Conservation (phyloP, 2,329 filamentous ascomycete genomes). For the Xylariaceae sp. region DNA sequence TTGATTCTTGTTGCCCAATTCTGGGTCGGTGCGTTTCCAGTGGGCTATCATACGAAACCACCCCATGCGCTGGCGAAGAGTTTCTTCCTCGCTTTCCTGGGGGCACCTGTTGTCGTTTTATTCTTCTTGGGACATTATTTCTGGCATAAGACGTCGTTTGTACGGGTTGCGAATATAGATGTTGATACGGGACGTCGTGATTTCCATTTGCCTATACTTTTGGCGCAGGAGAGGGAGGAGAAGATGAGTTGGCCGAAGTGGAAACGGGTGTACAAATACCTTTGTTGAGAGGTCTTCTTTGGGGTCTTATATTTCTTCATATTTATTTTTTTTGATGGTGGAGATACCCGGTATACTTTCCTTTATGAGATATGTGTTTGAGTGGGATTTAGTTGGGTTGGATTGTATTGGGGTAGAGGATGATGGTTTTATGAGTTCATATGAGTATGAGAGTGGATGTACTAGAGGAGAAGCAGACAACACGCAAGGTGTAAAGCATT, state of each 20-base stretch:
- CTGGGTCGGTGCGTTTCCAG: constrained; percentile 77
- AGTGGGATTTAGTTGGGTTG: neutral
- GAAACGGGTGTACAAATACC: constrained; percentile 69
- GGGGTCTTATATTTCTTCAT: neutral
- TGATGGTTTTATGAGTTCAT: too few species aligned
- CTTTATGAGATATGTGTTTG: neutral
- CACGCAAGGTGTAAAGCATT: too few species aligned
- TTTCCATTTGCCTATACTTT: constrained; percentile 70
- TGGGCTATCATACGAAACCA: constrained; percentile 48
- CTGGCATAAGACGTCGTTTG: constrained; percentile 61
- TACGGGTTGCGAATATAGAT: constrained; percentile 72
- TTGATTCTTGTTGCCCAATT: constrained; percentile 78
- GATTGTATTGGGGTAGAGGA: too few species aligned
- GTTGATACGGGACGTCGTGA: constrained; percentile 79
- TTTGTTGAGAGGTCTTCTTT: constrained; percentile 50
- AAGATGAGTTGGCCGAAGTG: constrained; percentile 64
- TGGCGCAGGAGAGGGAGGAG: constrained; percentile 77
- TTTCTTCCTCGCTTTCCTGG: constrained; percentile 71
- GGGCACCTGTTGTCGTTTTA: constrained; percentile 59
- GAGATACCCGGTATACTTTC: neutral
- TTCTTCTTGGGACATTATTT: constrained; percentile 75
- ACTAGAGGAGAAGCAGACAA: too few species aligned
- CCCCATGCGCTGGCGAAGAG: constrained; percentile 46
- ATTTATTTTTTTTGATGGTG: neutral
- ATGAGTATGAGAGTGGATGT: too few species aligned